phyloP scores from a whole-genome alignment of 352 stramenopile genomes.

The Phytophthora cryptogea region DNA sequence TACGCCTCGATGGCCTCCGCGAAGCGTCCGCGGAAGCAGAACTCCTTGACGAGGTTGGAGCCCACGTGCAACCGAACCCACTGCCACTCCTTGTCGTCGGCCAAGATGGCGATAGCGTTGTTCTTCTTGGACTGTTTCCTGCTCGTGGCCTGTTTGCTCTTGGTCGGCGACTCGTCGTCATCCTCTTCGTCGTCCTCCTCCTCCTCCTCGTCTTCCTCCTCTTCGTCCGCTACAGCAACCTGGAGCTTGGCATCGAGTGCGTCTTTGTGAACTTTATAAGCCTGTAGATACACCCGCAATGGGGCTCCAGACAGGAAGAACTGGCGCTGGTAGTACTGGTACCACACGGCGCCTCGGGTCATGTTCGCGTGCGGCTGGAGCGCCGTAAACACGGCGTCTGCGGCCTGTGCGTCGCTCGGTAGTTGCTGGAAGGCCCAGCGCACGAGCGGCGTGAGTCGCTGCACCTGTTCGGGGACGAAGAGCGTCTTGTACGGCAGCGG shows the following conservation, averaged over 20 bases:
- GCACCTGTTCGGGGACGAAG: slow-evolving; percentile 34
- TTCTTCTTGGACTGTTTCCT: slow-evolving; percentile 14
- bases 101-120: slow-evolving; percentile 14
- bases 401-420: slow-evolving; percentile 3
- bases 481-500: slow-evolving; percentile 35
- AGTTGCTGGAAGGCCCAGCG: slow-evolving; percentile 45
- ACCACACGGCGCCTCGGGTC: slow-evolving; percentile 45
- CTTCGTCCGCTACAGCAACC: neutral
- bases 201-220: slow-evolving; percentile 6
- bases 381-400: slow-evolving; percentile 38
- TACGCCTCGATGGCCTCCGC: slow-evolving; percentile 59
- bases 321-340: slow-evolving; percentile 63
- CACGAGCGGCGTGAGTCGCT: slow-evolving; percentile 40
- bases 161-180: slow-evolving; percentile 11
- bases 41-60: slow-evolving; percentile 49
- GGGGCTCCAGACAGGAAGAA: slow-evolving; percentile 62
- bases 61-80: slow-evolving; percentile 36
- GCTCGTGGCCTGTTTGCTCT: neutral
- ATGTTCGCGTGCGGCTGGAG: slow-evolving; percentile 63
- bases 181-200: slow-evolving; percentile 25
- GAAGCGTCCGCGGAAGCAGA: slow-evolving; percentile 59
- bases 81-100: slow-evolving; percentile 24
- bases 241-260: slow-evolving; percentile 6
- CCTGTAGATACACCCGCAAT: slow-evolving; percentile 44
- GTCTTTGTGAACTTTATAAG: slow-evolving; percentile 29